phyloP scores from a whole-genome alignment of 1,284 basidiomycete genomes.

The Coniophora puteana region DNA sequence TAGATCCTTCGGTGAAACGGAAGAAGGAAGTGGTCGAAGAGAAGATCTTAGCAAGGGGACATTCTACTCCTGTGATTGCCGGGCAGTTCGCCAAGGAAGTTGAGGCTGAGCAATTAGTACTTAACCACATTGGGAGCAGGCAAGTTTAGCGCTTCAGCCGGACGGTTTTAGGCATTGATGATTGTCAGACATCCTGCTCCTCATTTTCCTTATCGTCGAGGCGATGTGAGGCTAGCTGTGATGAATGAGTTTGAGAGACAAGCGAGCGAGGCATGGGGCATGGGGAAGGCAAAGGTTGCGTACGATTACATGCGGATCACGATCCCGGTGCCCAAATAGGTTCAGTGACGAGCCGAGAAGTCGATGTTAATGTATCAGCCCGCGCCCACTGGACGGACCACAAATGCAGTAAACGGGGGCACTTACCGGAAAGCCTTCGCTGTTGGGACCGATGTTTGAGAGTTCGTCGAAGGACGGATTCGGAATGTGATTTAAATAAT shows the following conservation, averaged over 20 bases:
- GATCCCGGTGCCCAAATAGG: conserved; percentile 35
- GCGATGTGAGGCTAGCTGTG: conserved; percentile 38
- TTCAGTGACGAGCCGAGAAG: no score
- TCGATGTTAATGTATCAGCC: no score
- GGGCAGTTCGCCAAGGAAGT: conserved; percentile 73
- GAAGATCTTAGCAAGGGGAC: conserved; percentile 66
- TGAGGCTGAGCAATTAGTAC: conserved; percentile 60
- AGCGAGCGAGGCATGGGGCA: conserved; percentile 56
- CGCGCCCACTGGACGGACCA: no score
- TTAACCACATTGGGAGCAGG: conserved; percentile 85
- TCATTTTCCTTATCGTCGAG: conserved; percentile 34
- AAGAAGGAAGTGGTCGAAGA: conserved; percentile 45
- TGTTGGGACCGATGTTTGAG: no score
- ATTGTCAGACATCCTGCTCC: conserved; percentile 42
- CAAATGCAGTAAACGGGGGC: no score
- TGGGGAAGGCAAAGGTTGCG: conserved; percentile 48
- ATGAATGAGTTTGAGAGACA: conserved; percentile 65
- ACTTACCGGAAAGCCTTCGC: no score
- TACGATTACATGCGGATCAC: conserved; percentile 63
- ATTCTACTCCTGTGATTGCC: conserved; percentile 82
- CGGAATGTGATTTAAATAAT: no score
- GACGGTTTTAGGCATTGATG: conserved; percentile 2
- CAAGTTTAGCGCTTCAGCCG: conserved; percentile 28
- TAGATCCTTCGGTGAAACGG: conserved; percentile 46
- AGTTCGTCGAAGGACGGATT: no score